Evolutionary conservation across 345 rosid genomes (phyloP), one percentile per base, ranked within the genome.

Genomic region (Eucalyptus sideroxylon): DNA sequence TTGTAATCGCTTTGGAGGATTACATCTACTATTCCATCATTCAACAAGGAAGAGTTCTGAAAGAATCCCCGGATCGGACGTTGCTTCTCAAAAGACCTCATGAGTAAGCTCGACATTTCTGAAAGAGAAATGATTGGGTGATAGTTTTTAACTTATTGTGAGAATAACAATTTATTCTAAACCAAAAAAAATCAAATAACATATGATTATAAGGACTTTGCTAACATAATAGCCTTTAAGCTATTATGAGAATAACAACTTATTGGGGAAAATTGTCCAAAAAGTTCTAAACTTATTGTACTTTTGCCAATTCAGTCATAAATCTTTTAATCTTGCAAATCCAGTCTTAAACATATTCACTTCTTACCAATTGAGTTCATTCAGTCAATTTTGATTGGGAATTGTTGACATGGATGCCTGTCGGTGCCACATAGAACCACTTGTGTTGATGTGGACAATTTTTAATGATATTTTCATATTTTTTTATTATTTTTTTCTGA

Each of bases 381-480:
- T 3, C 0, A 0, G 8, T 1, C 10, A 53, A 53, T 53, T 53
- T 53, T 53, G 2, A 7, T 53, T 0, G 9, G 2, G 19, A 53
- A 53, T 53, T 53, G 10, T 4, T 51, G 9, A 51, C 1, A 1
- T 53, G 24, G 24, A 53, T 53, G 24, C 0, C 4, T 4, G 0
- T 51, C 4, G 1, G 9, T 51, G 9, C 9, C 2, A 51, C 23
- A 17, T 51, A 51, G 23, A 2, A 51, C 2, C 2, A 8, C 0
- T 1, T 0, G 56, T 0, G 2, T 1, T 51, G 4, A 51, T 0
- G 23, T 51, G 9, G 0, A 3, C 2, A 53, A 53, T 53, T 53
- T 17, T 53, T 53, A 53, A 53, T 53, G 4, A 53, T 7, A 0
- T 7, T 53, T 7, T 19, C 24, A 53, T 51, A 1, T 51, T 6